Evolutionary conservation across 2,329 filamentous ascomycete species (phyloP).

Genomic region (Claviceps fusiformis): DNA sequence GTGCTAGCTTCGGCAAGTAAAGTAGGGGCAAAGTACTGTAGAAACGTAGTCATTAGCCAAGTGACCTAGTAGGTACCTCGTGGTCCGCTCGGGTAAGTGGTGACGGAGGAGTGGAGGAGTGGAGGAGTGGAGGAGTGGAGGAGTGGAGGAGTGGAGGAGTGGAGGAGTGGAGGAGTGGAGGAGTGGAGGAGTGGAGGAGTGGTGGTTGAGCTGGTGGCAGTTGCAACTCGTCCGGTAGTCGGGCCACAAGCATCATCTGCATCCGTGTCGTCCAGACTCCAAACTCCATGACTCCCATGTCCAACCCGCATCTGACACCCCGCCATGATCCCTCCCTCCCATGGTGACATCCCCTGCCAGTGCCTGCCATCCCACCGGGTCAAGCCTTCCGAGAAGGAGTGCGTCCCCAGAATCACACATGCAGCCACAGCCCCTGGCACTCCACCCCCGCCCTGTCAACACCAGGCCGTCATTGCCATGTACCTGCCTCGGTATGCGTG

Average conservation of each 20-base stretch:
- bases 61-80: not conserved
- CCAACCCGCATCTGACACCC: not conserved
- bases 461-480: not conserved
- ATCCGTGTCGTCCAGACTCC: not conserved
- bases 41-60: too few species aligned
- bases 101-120: not conserved
- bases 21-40: too few species aligned
- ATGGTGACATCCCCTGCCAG: not conserved
- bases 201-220: not conserved
- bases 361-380: not conserved
- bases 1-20: too few species aligned
- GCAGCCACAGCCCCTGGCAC: not conserved
- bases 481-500: not conserved
- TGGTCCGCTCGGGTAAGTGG: too few species aligned
- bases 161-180: not conserved
- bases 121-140: too few species aligned
- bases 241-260: not conserved
- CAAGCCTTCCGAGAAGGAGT: constrained; percentile 1
- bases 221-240: not conserved
- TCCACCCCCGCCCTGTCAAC: not conserved
- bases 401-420: not conserved
- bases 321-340: not conserved
- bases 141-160: too few species aligned
- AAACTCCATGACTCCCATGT: not conserved
- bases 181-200: too few species aligned